Evolutionary conservation across 345 rosid species (phyloP).

Genomic region (Populus ilicifolia): DNA sequence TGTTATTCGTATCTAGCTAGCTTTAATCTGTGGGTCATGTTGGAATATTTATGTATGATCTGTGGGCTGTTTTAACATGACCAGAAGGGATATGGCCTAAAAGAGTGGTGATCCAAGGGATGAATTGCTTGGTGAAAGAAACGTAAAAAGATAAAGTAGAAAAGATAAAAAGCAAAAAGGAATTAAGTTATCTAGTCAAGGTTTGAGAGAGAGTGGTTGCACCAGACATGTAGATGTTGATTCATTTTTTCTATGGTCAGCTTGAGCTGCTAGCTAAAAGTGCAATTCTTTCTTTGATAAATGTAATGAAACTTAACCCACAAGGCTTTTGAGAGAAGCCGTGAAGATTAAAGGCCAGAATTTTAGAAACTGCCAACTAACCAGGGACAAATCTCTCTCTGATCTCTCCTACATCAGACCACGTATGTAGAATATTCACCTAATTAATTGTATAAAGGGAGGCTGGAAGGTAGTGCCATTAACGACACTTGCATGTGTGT

Average conservation of each 20-base stretch:
- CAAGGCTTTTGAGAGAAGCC: slow-evolving; percentile 15
- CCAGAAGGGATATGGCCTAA: neutral
- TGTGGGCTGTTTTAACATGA: slow-evolving; percentile 16
- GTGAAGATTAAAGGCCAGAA: slow-evolving; percentile 10
- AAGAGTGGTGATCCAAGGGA: neutral
- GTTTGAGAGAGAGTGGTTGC: slow-evolving; percentile 20
- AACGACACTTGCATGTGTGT: slow-evolving; percentile 9
- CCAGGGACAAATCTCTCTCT: neutral
- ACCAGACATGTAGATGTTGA: slow-evolving; percentile 15
- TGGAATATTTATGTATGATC: slow-evolving; percentile 2
- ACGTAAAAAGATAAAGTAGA: neutral
- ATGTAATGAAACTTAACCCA: slow-evolving; percentile 9
- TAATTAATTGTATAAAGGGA: slow-evolving; percentile 5
- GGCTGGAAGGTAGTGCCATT: slow-evolving; percentile 25
- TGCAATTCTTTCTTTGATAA: slow-evolving; percentile 6
- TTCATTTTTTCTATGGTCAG: neutral
- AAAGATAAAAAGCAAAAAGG: neutral
- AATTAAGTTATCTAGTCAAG: slow-evolving; percentile 10
- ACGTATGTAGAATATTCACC: slow-evolving; percentile 24
- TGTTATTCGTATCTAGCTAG: slow-evolving; percentile 1
- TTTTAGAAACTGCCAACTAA: neutral
- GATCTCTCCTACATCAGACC: slow-evolving; percentile 10
- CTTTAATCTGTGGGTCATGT: slow-evolving; percentile 13
- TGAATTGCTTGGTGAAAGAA: neutral
- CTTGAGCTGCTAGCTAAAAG: neutral